Evolutionary conservation across 208 protist species (phyloP).

Genomic region (Porcisia hertigi): DNA sequence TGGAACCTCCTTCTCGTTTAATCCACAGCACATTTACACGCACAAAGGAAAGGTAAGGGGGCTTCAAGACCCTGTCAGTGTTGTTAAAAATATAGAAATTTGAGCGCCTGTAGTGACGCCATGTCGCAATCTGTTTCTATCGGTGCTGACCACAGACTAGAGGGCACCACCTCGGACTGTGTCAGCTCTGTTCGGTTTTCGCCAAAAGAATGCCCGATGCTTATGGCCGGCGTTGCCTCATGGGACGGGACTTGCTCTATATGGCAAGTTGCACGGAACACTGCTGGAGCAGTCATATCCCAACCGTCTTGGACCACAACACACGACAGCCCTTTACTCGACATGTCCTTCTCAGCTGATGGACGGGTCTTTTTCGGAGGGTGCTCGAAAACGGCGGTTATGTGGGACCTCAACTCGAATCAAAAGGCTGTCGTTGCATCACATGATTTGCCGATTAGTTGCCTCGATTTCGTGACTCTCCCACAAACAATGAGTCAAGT

Average conservation of each 20-base stretch:
- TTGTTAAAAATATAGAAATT: conserved; percentile 4
- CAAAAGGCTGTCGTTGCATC: conserved; percentile 68
- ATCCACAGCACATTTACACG: not conserved
- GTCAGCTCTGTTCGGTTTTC: conserved; percentile 73
- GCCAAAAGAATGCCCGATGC: conserved; percentile 55
- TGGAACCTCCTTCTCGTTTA: not conserved
- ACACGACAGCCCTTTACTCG: conserved; percentile 58
- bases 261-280: conserved; percentile 58
- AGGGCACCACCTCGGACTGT: conserved; percentile 58
- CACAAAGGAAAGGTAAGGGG: not conserved
- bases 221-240: conserved; percentile 61
- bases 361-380: conserved; percentile 79
- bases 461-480: conserved; percentile 53
- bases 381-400: conserved; percentile 71
- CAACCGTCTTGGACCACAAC: conserved; percentile 47
- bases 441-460: conserved; percentile 86
- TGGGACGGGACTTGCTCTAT: conserved; percentile 83
- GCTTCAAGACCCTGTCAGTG: not conserved
- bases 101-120: not conserved
- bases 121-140: conserved; percentile 11
- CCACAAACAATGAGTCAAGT: conserved; percentile 45
- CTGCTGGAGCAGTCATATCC: conserved; percentile 38
- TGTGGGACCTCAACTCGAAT: conserved; percentile 79
- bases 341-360: conserved; percentile 68
- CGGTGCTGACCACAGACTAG: conserved; percentile 48